Percentiles rank a stretch among this genome's conserved stretches.
These are phyloP conservation scores for Massospora cicadina DNA, from an alignment of 371 early-diverging fungal species.

Conservation along the genomic window DNA sequence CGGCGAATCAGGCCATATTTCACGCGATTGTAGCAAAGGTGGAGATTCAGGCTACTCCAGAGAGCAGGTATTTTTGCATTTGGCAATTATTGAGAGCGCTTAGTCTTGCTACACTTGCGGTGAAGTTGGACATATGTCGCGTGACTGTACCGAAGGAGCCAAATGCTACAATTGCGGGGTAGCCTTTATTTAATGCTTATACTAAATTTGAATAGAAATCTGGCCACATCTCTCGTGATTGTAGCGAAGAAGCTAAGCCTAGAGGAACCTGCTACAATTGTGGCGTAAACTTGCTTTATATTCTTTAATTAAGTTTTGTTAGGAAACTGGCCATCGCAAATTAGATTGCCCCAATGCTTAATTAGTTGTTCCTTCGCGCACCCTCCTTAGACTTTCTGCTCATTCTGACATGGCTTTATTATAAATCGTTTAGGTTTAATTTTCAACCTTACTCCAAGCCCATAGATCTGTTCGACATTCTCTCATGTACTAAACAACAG, in stretches of 20 bases:
- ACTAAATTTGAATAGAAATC: conserved; percentile 13
- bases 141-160: conserved; percentile 23
- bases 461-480: too few relatives aligned
- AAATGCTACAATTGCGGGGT: conserved; percentile 48
- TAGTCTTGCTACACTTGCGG: conserved; percentile 44
- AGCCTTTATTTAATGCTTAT: background rate
- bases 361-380: background rate
- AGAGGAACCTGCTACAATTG: conserved; percentile 15
- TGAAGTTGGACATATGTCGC: conserved; percentile 21
- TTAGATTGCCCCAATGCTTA: background rate
- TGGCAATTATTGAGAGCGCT: too few relatives aligned
- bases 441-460: too few relatives aligned
- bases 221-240: conserved; percentile 25
- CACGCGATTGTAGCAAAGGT: conserved; percentile 34
- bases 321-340: background rate
- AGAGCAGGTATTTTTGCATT: conserved; percentile 13
- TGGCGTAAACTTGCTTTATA: background rate
- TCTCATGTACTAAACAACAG: too few relatives aligned
- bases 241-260: conserved; percentile 21
- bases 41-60: conserved; percentile 15
- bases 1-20: conserved; percentile 28
- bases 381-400: background rate
- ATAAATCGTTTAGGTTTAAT: too few relatives aligned
- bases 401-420: too few relatives aligned
- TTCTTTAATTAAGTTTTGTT: background rate